Percentiles rank a stretch among this genome's conserved stretches.
Evolutionary conservation across 164 flowering plant species (phyloP).

Genomic region (Annona cherimola): DNA sequence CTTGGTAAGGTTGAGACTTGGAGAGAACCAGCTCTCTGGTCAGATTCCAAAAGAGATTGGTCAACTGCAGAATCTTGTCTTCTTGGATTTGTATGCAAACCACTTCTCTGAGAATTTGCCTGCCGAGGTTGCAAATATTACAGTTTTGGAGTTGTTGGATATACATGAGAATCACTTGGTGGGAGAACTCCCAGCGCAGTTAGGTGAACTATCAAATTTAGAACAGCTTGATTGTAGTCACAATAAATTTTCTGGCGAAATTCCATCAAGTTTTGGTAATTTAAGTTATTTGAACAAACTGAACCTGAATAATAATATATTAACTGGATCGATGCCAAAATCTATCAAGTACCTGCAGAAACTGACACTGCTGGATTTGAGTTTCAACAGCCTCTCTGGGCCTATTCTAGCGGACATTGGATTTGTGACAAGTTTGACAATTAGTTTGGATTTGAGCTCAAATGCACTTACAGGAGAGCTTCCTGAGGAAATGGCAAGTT

Average conservation of each 20-base stretch:
- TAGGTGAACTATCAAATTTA: constrained; percentile 67
- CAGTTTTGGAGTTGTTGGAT: constrained; percentile 81
- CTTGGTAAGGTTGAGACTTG: constrained; percentile 78
- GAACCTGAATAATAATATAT: constrained; percentile 68
- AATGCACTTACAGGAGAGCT: constrained; percentile 67
- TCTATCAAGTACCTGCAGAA: constrained; percentile 60
- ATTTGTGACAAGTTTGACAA: constrained; percentile 66
- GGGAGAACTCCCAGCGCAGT: constrained; percentile 70
- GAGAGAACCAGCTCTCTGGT: constrained; percentile 92
- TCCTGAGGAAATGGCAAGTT: constrained; percentile 58
- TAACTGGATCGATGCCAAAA: constrained; percentile 63
- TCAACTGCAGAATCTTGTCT: constrained; percentile 71
- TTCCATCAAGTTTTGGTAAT: constrained; percentile 79
- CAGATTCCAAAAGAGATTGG: constrained; percentile 82
- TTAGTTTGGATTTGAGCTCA: constrained; percentile 72
- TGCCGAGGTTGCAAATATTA: constrained; percentile 56
- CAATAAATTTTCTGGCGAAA: constrained; percentile 74
- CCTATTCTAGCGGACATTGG: constrained; percentile 74
- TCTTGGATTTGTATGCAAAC: constrained; percentile 85
- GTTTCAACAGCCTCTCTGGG: constrained; percentile 73
- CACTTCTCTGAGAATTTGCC: constrained; percentile 76
- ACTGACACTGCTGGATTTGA: constrained; percentile 80
- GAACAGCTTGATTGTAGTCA: constrained; percentile 91
- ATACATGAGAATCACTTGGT: constrained; percentile 72
- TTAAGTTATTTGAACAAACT: constrained; percentile 87